Percentiles rank a stretch among this genome's conserved stretches.
Evolutionary conservation across 2,329 filamentous ascomycete genomes (phyloP).

Genomic region (Beauveria medogensis): DNA sequence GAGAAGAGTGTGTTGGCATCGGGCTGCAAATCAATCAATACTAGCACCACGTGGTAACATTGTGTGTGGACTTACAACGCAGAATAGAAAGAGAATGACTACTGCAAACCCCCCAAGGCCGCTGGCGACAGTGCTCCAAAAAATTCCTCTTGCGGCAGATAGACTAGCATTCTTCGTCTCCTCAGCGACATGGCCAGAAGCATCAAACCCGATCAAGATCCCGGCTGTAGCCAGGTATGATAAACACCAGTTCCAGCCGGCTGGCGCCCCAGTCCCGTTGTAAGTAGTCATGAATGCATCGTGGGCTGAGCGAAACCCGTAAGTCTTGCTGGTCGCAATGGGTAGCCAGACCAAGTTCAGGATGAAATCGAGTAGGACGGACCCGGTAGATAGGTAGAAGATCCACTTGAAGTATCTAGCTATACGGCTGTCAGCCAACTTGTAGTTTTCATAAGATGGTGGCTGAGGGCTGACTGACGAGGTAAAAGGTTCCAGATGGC

Average conservation of each 20-base stretch:
- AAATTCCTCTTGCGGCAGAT: constrained; percentile 50
- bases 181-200: constrained; percentile 52
- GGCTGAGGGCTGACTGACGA: constrained; percentile 30
- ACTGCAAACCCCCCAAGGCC: constrained; percentile 46
- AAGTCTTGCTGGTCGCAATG: constrained; percentile 45
- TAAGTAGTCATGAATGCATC: constrained; percentile 55
- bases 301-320: constrained; percentile 49
- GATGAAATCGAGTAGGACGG: constrained; percentile 50
- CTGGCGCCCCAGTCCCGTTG: constrained; percentile 46
- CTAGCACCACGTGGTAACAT: neutral
- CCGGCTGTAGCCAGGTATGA: constrained; percentile 53
- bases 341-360: constrained; percentile 55
- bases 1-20: constrained; percentile 43
- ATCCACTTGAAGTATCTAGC: constrained; percentile 39
- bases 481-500: constrained; percentile 42
- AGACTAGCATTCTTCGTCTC: constrained; percentile 51
- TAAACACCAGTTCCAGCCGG: constrained; percentile 56
- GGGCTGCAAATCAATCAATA: constrained; percentile 27
- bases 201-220: constrained; percentile 53
- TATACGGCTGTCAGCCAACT: constrained; percentile 14
- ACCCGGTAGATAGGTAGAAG: constrained; percentile 39
- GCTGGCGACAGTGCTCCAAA: constrained; percentile 50
- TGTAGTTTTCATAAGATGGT: neutral
- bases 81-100: constrained; percentile 53
- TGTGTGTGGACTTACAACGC: constrained; percentile 30